A percentile compares a stretch with the other conserved stretches of the same genome.
Conservation (phyloP, 2,329 filamentous ascomycete genomes). For the Corinectria fuckeliana region DNA sequence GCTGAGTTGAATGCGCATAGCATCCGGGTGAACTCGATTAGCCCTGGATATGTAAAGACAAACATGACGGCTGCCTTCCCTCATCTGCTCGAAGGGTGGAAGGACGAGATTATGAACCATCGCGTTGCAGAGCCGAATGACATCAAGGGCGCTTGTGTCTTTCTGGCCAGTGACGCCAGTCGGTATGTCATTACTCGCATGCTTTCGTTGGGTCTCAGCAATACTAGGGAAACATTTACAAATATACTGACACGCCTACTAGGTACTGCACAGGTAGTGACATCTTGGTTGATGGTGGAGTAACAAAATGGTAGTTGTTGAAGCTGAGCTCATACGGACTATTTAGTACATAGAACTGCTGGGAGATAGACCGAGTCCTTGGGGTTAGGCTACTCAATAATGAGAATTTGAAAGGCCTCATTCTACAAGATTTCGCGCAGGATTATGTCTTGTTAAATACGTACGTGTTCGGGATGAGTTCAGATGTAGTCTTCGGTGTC, state of each 20-base stretch:
- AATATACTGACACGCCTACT: not conserved
- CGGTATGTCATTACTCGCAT: slow-evolving; percentile 41
- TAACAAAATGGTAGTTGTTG: slow-evolving; percentile 44
- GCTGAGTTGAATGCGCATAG: slow-evolving; percentile 44
- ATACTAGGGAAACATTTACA: not conserved
- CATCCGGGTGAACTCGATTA: slow-evolving; percentile 55
- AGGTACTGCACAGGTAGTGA: slow-evolving; percentile 51
- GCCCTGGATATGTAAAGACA: slow-evolving; percentile 51
- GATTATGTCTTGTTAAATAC: too few relatives aligned
- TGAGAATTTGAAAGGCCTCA: too few relatives aligned
- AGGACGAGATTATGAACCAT: slow-evolving; percentile 55
- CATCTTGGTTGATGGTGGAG: slow-evolving; percentile 54
- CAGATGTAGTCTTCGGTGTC: too few relatives aligned
- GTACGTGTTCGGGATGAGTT: too few relatives aligned
- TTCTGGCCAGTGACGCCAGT: slow-evolving; percentile 56
- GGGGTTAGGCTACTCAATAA: not conserved
- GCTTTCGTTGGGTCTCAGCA: not conserved
- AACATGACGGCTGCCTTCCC: slow-evolving; percentile 54
- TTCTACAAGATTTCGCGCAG: too few relatives aligned
- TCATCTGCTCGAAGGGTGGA: slow-evolving; percentile 55
- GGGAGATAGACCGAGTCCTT: too few relatives aligned
- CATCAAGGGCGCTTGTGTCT: slow-evolving; percentile 56
- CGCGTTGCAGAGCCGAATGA: slow-evolving; percentile 56
- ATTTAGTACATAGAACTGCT: too few relatives aligned
- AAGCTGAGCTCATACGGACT: not conserved